Evolutionary conservation across 805 yeast genomes (phyloP), one percentile per base, ranked within the genome.

Genomic region (Wickerhamiella azymoides): DNA sequence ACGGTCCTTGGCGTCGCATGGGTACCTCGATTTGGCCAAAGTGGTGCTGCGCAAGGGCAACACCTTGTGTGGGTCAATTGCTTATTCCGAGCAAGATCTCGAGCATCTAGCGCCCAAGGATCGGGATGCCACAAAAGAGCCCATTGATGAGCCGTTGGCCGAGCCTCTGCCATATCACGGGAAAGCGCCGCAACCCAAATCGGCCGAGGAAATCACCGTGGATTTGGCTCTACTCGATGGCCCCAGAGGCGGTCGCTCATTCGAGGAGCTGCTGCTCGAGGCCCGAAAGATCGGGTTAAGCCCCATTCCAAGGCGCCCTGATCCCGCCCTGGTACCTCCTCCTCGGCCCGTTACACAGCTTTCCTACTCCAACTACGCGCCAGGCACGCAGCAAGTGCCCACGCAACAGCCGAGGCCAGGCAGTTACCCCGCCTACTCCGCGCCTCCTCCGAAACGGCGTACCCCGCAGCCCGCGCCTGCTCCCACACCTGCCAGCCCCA

Each of bases 1-100:
- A 1, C 67, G 70, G 27, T 74, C 64, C 47, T 60, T 80, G 47
- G 93, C 82, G 56, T 39, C 65, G 0, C 62, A 61, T 14, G 70
- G 71, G 17, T 70, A 73, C 47, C 38, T 49, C 19, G 53, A 55
- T 2, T 80, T 77, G 47, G 93, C 94, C 0, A 64, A 65, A 2
- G 73, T 72, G 44, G 74, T 84, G 0, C 79, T 70, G 53, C 65
- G 66, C 43, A 61, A 18, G 18, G 44, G 44, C 9, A 28, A 32
- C 8, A 18, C 25, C 3, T 10, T 33, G 10, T 41, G 27, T 13
- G 25, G 36, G 2, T 19, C 35, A 7, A 13, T 41, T 18, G 32
- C 56, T 25, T 60, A 63, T 39, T 59, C 69, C 16, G 76, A 65
- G 52, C 58, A 63, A 5, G 69, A 69, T 25, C 80, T 79, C 54